These are phyloP conservation scores for Urochloa ruziziensis DNA, from an alignment of 176 grass and related monocot genomes.

Conservation along the genomic window DNA sequence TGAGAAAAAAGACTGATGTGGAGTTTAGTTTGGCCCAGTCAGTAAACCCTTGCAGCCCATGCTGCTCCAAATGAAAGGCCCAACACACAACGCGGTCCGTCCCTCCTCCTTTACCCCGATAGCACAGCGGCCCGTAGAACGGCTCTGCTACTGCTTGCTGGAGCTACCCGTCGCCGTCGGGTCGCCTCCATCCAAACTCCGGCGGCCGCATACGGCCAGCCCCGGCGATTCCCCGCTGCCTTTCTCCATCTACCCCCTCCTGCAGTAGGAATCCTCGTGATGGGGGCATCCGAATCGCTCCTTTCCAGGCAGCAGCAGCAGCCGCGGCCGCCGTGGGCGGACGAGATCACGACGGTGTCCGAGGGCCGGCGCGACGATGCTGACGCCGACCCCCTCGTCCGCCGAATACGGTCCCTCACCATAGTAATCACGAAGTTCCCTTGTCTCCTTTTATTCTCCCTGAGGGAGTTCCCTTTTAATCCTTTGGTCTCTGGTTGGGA, in stretches of 20 bases:
- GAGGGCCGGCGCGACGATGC: constrained; percentile 38
- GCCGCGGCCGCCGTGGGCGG: constrained; percentile 44
- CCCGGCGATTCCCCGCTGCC: background rate
- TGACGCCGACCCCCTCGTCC: constrained; percentile 49
- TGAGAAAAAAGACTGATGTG: no score
- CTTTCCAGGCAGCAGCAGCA: constrained; percentile 42
- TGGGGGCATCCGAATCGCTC: constrained; percentile 61
- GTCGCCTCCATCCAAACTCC: background rate
- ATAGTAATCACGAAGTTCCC: constrained; percentile 33
- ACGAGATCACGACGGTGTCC: constrained; percentile 74
- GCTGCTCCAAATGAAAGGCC: no score
- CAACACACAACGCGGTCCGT: background rate
- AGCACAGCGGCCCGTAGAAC: background rate
- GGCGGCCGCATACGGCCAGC: background rate
- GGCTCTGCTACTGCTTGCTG: background rate
- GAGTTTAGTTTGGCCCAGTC: background rate
- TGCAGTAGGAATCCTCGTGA: background rate
- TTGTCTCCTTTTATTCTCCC: background rate
- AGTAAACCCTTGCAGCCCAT: background rate
- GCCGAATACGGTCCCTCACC: constrained; percentile 43
- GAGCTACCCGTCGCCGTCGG: background rate
- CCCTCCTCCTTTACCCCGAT: background rate
- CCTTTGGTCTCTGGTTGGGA: background rate
- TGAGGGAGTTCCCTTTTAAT: background rate
- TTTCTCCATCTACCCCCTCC: background rate